These are phyloP conservation scores for Globisporangium acanthophoron DNA, from an alignment of 352 stramenopile species.

Conservation along the genomic window DNA sequence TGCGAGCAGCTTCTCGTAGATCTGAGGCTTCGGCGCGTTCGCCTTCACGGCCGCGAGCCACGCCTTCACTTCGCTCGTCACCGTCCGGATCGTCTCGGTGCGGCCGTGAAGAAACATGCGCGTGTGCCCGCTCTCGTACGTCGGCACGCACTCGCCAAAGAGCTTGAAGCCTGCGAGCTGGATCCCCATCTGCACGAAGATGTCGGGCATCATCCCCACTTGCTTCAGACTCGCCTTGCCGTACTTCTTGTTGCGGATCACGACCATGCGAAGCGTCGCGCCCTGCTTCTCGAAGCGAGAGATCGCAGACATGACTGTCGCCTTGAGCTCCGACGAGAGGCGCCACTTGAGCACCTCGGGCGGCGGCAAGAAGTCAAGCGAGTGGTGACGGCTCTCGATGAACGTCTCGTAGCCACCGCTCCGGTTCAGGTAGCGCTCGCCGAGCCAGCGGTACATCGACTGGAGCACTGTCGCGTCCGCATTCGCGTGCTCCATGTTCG, in stretches of 20 bases:
- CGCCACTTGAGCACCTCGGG: constrained; percentile 53
- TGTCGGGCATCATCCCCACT: constrained; percentile 86
- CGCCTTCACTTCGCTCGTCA: constrained; percentile 63
- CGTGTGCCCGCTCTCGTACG: constrained; percentile 94
- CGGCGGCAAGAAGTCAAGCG: constrained; percentile 45
- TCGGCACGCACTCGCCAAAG: constrained; percentile 84
- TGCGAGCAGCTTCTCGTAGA: constrained; percentile 54
- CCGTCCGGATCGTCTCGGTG: constrained; percentile 85
- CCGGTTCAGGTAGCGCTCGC: constrained; percentile 57
- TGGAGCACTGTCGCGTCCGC: constrained; percentile 90
- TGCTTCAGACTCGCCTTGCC: constrained; percentile 78
- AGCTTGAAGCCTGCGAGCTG: constrained; percentile 90
- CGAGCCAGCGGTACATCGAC: constrained; percentile 58
- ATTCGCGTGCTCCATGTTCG: constrained; percentile 93
- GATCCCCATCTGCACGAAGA: constrained; percentile 93
- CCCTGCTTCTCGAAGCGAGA: constrained; percentile 64
- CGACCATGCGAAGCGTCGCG: constrained; percentile 67
- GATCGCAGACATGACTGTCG: constrained; percentile 45
- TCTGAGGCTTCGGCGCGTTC: constrained; percentile 33
- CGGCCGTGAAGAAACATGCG: constrained; percentile 91
- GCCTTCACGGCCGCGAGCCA: constrained; percentile 66
- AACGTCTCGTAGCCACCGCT: constrained; percentile 58
- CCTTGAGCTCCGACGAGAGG: constrained; percentile 27
- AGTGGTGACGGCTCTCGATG: constrained; percentile 52
- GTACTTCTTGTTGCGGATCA: constrained; percentile 79